Evolutionary conservation across 257 asterid species (phyloP).

Genomic region (Solanum habrochaites): DNA sequence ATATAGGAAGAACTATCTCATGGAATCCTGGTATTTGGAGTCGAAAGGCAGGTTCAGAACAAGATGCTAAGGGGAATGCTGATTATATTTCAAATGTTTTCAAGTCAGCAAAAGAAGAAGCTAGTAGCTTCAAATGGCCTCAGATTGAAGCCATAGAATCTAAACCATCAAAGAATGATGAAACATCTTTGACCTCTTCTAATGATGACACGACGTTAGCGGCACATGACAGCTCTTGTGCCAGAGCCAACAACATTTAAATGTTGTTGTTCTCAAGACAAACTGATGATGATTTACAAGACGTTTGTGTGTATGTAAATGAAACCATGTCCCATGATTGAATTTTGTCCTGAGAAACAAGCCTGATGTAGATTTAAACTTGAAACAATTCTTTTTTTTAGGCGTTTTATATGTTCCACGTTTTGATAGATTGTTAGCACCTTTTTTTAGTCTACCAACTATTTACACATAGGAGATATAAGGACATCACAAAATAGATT

Average conservation of each 20-base stretch:
- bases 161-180: slow-evolving; percentile 11
- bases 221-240: neutral
- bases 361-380: neutral
- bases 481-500: too few species aligned
- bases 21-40: too few species aligned
- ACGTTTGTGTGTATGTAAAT: slow-evolving; percentile 16
- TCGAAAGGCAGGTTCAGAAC: too few species aligned
- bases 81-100: too few species aligned
- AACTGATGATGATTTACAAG: slow-evolving; percentile 28
- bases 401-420: neutral
- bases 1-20: too few species aligned
- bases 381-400: neutral
- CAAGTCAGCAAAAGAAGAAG: too few species aligned
- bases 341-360: slow-evolving; percentile 4
- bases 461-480: too few species aligned
- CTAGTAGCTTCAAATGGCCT: slow-evolving; percentile 40
- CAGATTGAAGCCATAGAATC: slow-evolving; percentile 22
- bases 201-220: slow-evolving; percentile 6
- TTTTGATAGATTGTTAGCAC: neutral
- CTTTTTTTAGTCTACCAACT: too few species aligned
- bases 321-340: slow-evolving; percentile 29
- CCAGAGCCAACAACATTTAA: neutral
- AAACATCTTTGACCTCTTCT: slow-evolving; percentile 8
- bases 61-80: too few species aligned
- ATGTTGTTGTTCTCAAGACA: slow-evolving; percentile 9